A percentile compares a stretch with the other conserved stretches of the same genome.
Conservation (phyloP, 495 filamentous ascomycete species). For the Copromyces sp. region DNA sequence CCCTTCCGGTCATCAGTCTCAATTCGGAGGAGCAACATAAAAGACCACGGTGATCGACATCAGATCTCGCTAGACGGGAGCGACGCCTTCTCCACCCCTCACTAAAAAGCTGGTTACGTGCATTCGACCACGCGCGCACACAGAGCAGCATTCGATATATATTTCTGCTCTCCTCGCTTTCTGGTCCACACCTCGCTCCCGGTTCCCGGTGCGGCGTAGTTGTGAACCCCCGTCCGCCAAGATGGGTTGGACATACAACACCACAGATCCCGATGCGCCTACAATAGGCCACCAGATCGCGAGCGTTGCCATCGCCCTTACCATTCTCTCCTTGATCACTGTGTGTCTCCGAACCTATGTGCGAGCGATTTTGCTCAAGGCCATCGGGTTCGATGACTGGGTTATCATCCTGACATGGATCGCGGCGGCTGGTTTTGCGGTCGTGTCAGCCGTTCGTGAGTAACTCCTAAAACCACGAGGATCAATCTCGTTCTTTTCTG, state of each 20-base stretch:
- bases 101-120: background rate
- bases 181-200: background rate
- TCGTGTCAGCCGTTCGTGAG: constrained; percentile 23
- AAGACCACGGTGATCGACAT: background rate
- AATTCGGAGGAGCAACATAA: background rate
- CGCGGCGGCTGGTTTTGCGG: constrained; percentile 17
- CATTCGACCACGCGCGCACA: background rate
- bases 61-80: background rate
- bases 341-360: constrained; percentile 30
- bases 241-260: constrained; percentile 36
- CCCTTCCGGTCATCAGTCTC: background rate
- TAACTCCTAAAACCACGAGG: background rate
- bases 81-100: background rate
- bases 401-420: constrained; percentile 30
- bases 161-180: background rate
- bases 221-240: background rate
- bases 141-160: background rate
- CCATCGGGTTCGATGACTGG: constrained; percentile 29
- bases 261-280: constrained; percentile 22
- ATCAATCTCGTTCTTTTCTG: background rate
- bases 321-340: constrained; percentile 23
- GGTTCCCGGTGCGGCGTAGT: background rate
- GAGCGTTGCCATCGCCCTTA: constrained; percentile 22
- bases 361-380: constrained; percentile 23
- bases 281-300: constrained; percentile 27